Evolutionary conservation across 73 alveolate genomes (phyloP), one percentile per base, ranked within the genome.

Genomic region (Blepharisma japonicum): DNA sequence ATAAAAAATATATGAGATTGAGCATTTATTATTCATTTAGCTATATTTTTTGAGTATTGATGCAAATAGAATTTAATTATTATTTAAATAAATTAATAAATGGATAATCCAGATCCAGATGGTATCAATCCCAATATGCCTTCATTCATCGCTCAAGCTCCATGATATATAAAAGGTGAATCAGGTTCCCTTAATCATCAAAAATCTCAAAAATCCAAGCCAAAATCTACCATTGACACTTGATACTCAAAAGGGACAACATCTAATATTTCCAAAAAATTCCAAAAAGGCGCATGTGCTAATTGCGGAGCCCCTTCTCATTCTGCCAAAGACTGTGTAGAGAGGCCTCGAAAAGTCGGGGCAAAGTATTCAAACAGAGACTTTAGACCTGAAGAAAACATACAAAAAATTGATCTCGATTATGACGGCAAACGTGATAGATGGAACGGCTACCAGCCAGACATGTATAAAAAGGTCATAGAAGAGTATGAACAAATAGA

Each of bases 241-340:
- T 67, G 92, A 87, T 81, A 86, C 81, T 9, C 82, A 70, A 77
- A 84, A 83, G 90, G 96, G 67, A 68, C 68, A 68, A 56, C 55
- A 23, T 71, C 71, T 53, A 83, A 78, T 27, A 70, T 32, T 32
- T 32, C 83, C 18, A 77, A 87, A 21, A 91, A 90, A 80, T 94
- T 79, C 86, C 81, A 97, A 74, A 91, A 91, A 77, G 99, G 99
- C 0, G 99, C 99, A 0, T 94, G 99, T 81, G 84, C 89, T 49
- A 94, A 94, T 86, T 94, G 99, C 81, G 99, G 99, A 42, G 96
- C 99, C 51, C 79, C 87, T 77, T 90, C 98, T 25, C 99, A 94
- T 78, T 79, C 71, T 38, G 88, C 93, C 61, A 94, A 94, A 82
- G 91, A 77, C 55, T 94, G 99, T 68, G 79, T 86, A 20, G 99